A percentile compares a stretch with the other conserved stretches of the same genome.
Conservation (phyloP, 306 rosid species). For the Vigna radiata region DNA sequence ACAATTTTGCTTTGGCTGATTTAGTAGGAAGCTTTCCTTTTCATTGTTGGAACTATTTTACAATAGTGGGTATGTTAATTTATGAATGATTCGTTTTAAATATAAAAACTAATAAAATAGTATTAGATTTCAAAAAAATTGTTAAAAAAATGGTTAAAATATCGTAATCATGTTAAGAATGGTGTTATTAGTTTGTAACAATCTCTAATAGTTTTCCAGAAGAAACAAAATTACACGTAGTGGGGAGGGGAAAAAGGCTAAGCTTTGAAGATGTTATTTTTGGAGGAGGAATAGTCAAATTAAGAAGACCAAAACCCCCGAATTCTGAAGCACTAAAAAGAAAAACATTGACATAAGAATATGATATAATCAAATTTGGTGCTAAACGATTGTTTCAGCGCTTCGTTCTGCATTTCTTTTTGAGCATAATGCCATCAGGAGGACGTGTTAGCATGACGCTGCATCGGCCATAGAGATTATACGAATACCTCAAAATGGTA, state of each 20-base stretch:
- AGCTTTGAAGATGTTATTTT: constrained; percentile 41
- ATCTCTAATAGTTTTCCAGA: constrained; percentile 13
- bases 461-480: constrained; percentile 69
- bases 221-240: constrained; percentile 36
- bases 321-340: constrained; percentile 42
- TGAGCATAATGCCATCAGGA: constrained; percentile 69
- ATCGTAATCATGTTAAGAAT: background rate
- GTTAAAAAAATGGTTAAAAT: no score
- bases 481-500: constrained; percentile 68
- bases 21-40: no score
- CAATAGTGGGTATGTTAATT: no score
- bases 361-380: background rate
- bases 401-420: constrained; percentile 69
- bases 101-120: no score
- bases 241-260: background rate
- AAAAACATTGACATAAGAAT: background rate
- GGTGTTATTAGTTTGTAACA: background rate
- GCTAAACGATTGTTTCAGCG: constrained; percentile 44
- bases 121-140: no score
- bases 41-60: no score
- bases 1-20: no score
- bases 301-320: constrained; percentile 40
- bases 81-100: no score
- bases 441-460: constrained; percentile 65
- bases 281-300: constrained; percentile 36